These are phyloP conservation scores for Ramularia endophylla DNA, from an alignment of 2,329 filamentous ascomycete genomes.

Conservation along the genomic window DNA sequence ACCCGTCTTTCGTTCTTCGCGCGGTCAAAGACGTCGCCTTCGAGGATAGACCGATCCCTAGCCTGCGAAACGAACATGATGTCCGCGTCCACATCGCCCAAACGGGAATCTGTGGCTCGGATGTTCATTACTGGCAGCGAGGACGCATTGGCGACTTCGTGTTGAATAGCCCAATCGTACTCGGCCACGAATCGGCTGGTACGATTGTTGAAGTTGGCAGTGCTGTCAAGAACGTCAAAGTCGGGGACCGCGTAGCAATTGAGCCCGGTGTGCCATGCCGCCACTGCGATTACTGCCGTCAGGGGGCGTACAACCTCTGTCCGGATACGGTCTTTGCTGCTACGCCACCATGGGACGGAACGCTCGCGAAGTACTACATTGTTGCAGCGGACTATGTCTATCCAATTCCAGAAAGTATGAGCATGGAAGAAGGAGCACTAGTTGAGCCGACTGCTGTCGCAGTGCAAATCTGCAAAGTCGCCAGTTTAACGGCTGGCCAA, in stretches of 20 bases:
- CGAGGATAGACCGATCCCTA: slow-evolving; percentile 66
- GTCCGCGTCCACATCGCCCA: slow-evolving; percentile 73
- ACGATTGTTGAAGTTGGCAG: slow-evolving; percentile 37
- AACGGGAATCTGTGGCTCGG: slow-evolving; percentile 81
- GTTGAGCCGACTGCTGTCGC: slow-evolving; percentile 51
- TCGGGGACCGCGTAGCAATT: slow-evolving; percentile 44
- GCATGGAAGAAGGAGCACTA: slow-evolving; percentile 47
- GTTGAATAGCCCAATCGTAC: slow-evolving; percentile 39
- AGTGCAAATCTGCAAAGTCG: slow-evolving; percentile 39
- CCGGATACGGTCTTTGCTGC: slow-evolving; percentile 45
- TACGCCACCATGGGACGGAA: slow-evolving; percentile 44
- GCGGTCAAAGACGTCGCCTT: slow-evolving; percentile 64
- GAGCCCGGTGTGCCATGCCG: slow-evolving; percentile 45
- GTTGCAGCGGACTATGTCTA: slow-evolving; percentile 45
- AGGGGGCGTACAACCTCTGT: slow-evolving; percentile 89
- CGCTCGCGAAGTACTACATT: slow-evolving; percentile 45
- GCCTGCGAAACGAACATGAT: slow-evolving; percentile 57
- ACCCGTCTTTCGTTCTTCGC: slow-evolving; percentile 76
- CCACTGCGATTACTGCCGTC: slow-evolving; percentile 45
- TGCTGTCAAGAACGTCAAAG: slow-evolving; percentile 38
- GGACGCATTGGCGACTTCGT: slow-evolving; percentile 45
- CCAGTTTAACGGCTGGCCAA: slow-evolving; percentile 35
- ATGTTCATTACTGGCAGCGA: slow-evolving; percentile 44
- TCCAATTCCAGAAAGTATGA: slow-evolving; percentile 40
- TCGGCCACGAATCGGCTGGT: slow-evolving; percentile 43